Base-by-base conservation (phyloP, 441 rosid species). In the Sinapis alba region DNA sequence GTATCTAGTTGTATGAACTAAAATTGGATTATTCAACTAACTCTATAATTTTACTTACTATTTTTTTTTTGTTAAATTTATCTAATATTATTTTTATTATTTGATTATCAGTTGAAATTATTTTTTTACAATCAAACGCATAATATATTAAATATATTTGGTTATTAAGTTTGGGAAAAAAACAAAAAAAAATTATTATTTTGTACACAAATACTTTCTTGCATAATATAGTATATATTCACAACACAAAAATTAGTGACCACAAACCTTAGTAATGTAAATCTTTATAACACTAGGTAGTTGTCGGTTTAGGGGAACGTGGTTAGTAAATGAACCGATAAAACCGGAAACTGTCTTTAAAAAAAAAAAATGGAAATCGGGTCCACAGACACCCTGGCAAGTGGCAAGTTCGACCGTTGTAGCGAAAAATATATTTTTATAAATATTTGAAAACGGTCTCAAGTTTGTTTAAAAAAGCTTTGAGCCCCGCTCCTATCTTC, bases 351-450 rank as follows among this genome's bases (percentile, higher is more conserved):
- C 61, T 23, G 61, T 54, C 7, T 3, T 21, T 15, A 1, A 38
- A 16, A 13, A 41, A 5, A n/a, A 45, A 51, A 20, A 54, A 10
- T 7, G 53, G 28, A 12, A n/a, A 50, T 27, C 4, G 67, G 74
- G 61, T 34, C 60, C 65, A 75, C 28, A 28, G 0, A 69, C 19
- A 62, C 9, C 18, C 58, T 69, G 74, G 47, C 74, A 47, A 60
- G 74, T 54, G 73, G 56, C 13, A 61, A 75, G 66, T 59, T 65
- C 76, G 80, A 71, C 80, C 80, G 80, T 76, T 76, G 12, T 21
- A 8, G 61, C 2, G 6, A 16, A 68, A 34, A 36, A 7, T n/a
- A 21, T 16, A 7, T 2, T 54, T 50, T 75, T 18, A 6, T n/a
- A n/a, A n/a, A n/a, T 34, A 45, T 53, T 54, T 28, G 2, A 38